These are phyloP conservation scores for Colletotrichum sp. DNA, from an alignment of 2,329 filamentous ascomycete genomes.

Conservation along the genomic window DNA sequence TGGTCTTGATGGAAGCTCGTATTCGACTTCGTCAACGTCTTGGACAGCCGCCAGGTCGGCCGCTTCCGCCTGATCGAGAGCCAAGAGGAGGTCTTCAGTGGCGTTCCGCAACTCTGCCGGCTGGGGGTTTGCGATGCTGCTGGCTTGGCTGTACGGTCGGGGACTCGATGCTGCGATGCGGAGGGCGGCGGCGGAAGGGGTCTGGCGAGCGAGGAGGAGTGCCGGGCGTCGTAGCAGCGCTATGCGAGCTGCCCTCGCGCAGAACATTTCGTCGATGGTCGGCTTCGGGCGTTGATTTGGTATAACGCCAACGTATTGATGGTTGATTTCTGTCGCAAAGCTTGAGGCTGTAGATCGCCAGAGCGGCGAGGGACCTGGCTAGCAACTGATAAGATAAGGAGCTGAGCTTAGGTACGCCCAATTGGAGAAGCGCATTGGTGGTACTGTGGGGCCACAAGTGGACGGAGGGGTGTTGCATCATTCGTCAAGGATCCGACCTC, in stretches of 20 bases:
- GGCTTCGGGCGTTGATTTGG: not conserved
- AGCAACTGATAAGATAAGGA: conserved; percentile 1
- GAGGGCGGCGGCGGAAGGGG: not conserved
- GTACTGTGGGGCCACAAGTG: not conserved
- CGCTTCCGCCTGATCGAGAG: not conserved
- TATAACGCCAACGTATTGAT: not conserved
- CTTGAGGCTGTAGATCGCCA: not conserved
- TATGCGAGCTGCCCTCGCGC: not conserved
- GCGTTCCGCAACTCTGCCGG: not conserved
- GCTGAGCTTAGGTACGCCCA: not conserved
- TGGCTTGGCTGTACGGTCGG: not conserved
- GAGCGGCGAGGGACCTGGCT: not conserved
- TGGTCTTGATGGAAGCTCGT: not conserved
- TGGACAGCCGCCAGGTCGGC: not conserved
- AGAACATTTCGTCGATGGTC: not conserved
- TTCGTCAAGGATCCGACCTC: not conserved
- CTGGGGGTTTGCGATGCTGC: not conserved
- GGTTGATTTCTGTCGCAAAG: not conserved
- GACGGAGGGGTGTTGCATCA: not conserved
- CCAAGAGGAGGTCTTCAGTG: not conserved
- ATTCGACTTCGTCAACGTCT: not conserved
- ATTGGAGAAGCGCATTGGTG: not conserved
- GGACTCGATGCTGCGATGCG: not conserved
- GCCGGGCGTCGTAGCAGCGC: not conserved
- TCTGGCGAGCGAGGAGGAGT: not conserved